Conservation (phyloP, 2,329 filamentous ascomycete genomes). For the Calonectria montana region DNA sequence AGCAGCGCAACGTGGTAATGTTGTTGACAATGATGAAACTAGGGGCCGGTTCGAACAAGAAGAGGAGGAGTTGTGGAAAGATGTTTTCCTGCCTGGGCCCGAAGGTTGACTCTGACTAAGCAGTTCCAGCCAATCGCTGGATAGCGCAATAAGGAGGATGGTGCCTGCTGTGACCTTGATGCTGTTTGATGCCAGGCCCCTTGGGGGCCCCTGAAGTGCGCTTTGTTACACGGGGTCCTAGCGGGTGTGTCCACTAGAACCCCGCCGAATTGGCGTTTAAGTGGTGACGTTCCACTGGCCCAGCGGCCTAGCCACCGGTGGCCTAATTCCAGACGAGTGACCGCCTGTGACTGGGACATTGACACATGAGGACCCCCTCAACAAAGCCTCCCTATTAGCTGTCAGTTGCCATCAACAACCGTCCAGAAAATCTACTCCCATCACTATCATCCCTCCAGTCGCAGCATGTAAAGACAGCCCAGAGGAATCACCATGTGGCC, state of each 20-base stretch:
- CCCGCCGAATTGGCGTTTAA: conserved; percentile 17
- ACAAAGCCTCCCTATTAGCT: conserved; percentile 12
- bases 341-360: conserved; percentile 10
- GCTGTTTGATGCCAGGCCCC: neutral
- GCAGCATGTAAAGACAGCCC: conserved; percentile 32
- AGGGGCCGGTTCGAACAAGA: conserved; percentile 23
- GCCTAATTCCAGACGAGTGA: neutral
- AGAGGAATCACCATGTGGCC: conserved; percentile 67
- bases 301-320: neutral
- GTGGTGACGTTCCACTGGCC: conserved; percentile 15
- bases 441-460: conserved; percentile 16
- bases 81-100: conserved; percentile 31
- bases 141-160: conserved; percentile 19
- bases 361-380: conserved; percentile 20
- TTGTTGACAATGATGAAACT: conserved; percentile 49
- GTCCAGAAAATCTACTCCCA: conserved; percentile 16
- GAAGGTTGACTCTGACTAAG: conserved; percentile 39
- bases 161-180: conserved; percentile 10
- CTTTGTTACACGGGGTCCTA: conserved; percentile 6
- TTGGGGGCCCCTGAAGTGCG: neutral
- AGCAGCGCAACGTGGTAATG: conserved; percentile 7
- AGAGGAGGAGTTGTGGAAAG: conserved; percentile 32
- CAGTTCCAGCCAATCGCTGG: conserved; percentile 24
- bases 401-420: conserved; percentile 19
- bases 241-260: conserved; percentile 7